These are phyloP conservation scores for Apiotrichum laibachii DNA, from an alignment of 1,284 basidiomycete species.

Conservation along the genomic window DNA sequence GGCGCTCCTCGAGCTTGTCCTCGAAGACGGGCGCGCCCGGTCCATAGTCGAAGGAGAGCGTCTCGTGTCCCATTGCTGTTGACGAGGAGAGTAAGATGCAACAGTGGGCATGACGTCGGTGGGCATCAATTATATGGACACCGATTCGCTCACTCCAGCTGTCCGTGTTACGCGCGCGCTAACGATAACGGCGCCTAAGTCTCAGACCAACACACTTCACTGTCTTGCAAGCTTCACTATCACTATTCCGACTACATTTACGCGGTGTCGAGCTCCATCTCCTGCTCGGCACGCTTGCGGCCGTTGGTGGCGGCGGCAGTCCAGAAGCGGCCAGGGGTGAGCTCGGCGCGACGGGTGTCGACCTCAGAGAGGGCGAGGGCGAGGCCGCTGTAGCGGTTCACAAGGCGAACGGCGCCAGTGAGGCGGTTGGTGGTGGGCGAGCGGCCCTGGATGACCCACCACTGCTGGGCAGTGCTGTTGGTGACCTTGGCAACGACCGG, in stretches of 20 bases:
- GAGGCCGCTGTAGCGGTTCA: conserved; percentile 4
- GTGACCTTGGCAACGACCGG: background rate
- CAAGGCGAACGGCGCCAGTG: background rate
- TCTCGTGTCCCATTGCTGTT: conserved; percentile 1
- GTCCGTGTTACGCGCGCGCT: too few species aligned
- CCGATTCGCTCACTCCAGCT: too few species aligned
- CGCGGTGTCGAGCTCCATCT: background rate
- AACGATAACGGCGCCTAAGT: too few species aligned
- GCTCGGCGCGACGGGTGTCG: background rate
- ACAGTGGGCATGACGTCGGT: too few species aligned
- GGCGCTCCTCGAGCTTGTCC: conserved; percentile 45
- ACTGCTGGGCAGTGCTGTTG: background rate
- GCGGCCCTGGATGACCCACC: conserved; percentile 6
- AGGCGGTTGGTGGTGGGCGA: background rate
- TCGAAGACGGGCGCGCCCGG: conserved; percentile 22
- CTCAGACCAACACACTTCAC: too few species aligned
- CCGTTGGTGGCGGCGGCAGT: background rate
- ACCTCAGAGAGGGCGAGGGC: background rate
- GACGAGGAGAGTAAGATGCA: too few species aligned
- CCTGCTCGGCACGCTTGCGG: conserved; percentile 1
- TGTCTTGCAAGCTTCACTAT: too few species aligned
- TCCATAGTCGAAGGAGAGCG: conserved; percentile 25
- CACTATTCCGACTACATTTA: too few species aligned
- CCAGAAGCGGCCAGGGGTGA: background rate
- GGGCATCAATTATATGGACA: too few species aligned